These are phyloP conservation scores for Aspergillus novoparasiticus DNA, from an alignment of 2,329 filamentous ascomycete genomes.

Conservation along the genomic window DNA sequence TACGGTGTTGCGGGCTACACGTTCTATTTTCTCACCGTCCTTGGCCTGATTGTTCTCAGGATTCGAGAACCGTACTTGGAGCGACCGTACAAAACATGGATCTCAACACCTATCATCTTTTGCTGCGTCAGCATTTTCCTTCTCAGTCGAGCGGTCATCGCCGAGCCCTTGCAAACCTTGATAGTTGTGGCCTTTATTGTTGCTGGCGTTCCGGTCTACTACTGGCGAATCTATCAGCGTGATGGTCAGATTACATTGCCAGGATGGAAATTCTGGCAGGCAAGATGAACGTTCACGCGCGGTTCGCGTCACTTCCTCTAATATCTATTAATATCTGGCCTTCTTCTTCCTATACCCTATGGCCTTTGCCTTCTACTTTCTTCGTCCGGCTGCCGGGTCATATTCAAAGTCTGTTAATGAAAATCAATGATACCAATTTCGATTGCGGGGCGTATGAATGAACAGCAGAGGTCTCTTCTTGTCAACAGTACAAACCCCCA, in stretches of 20 bases:
- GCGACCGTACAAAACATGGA: constrained; percentile 93
- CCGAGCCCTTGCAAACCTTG: constrained; percentile 85
- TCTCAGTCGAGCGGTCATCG: constrained; percentile 83
- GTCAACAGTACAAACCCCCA: neutral
- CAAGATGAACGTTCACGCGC: constrained; percentile 14
- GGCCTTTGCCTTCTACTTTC: neutral
- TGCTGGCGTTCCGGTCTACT: constrained; percentile 84
- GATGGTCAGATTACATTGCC: constrained; percentile 47
- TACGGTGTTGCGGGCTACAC: constrained; percentile 97
- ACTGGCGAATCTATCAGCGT: constrained; percentile 74
- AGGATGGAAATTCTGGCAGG: constrained; percentile 50
- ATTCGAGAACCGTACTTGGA: constrained; percentile 86
- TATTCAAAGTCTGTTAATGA: neutral
- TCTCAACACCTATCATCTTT: constrained; percentile 94
- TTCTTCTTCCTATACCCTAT: neutral
- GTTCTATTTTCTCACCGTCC: constrained; percentile 94
- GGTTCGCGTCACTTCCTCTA: constrained; percentile 1
- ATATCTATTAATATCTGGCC: constrained; percentile 1
- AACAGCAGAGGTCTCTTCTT: neutral
- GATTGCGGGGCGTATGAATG: neutral
- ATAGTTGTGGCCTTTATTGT: constrained; percentile 84
- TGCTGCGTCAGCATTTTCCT: constrained; percentile 96
- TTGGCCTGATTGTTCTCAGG: constrained; percentile 87
- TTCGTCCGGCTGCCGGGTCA: neutral
- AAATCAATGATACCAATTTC: neutral